A percentile compares a stretch with the other conserved stretches of the same genome.
Conservation (phyloP, 345 rosid genomes). For the Linum tenue region DNA sequence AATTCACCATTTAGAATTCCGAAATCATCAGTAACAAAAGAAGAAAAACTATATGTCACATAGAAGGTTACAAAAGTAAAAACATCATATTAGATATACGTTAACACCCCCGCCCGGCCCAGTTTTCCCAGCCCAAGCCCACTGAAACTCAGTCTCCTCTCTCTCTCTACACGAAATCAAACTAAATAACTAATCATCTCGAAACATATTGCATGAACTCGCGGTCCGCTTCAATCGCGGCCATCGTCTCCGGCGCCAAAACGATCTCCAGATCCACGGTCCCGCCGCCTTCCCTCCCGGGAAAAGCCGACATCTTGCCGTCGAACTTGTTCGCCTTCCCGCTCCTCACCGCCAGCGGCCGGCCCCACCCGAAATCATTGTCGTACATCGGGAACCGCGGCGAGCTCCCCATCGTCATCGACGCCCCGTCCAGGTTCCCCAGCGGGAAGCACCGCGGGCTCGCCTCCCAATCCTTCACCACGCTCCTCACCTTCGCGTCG, state of each 20-base stretch:
- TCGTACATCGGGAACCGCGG: constrained; percentile 94
- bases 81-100: no score
- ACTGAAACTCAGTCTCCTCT: neutral
- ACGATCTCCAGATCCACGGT: constrained; percentile 79
- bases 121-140: no score
- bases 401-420: constrained; percentile 85
- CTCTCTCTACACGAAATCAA: neutral
- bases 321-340: constrained; percentile 85
- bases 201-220: constrained; percentile 72
- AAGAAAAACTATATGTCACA: no score
- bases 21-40: no score
- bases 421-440: constrained; percentile 83
- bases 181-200: neutral
- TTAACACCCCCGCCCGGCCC: no score
- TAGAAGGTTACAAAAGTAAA: no score
- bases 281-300: constrained; percentile 72
- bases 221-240: constrained; percentile 51
- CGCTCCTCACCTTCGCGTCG: constrained; percentile 36
- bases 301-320: constrained; percentile 95
- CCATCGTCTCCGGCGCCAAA: constrained; percentile 76
- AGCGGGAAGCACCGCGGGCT: constrained; percentile 75
- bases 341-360: constrained; percentile 78
- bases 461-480: constrained; percentile 56
- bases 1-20: no score
- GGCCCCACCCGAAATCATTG: constrained; percentile 93